phyloP scores from a whole-genome alignment of 208 protist species.

The Trichomonas vaginalis region DNA sequence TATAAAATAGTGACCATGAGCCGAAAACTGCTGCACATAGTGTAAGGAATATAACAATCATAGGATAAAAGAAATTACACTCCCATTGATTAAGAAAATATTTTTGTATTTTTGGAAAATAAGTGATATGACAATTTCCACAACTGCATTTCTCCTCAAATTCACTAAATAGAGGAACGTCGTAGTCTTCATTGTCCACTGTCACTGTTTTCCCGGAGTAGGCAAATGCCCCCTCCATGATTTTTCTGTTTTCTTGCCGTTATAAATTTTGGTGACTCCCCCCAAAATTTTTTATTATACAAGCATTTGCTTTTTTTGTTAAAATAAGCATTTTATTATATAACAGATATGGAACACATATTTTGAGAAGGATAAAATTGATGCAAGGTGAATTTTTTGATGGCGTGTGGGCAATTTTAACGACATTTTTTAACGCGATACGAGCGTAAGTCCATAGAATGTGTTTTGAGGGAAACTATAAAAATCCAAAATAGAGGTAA shows the following conservation, averaged over 20 bases:
- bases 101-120: not conserved
- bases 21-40: not conserved
- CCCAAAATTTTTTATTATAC: not conserved
- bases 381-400: too few species aligned
- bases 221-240: not conserved
- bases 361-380: too few species aligned
- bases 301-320: too few species aligned
- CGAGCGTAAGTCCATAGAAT: too few species aligned
- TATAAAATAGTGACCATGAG: not conserved
- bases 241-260: not conserved
- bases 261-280: not conserved
- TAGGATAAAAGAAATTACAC: not conserved
- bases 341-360: too few species aligned
- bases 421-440: too few species aligned
- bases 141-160: not conserved
- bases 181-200: not conserved
- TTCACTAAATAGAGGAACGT: not conserved
- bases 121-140: not conserved
- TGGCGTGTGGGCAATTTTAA: too few species aligned
- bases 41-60: not conserved
- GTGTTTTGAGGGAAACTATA: too few species aligned
- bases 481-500: too few species aligned
- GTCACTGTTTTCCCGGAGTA: not conserved
- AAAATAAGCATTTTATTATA: too few species aligned
- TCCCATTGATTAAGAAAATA: conserved; percentile 14